These are phyloP conservation scores for Diplodia scrobiculata DNA, from an alignment of 2,329 filamentous ascomycete species.

Conservation along the genomic window DNA sequence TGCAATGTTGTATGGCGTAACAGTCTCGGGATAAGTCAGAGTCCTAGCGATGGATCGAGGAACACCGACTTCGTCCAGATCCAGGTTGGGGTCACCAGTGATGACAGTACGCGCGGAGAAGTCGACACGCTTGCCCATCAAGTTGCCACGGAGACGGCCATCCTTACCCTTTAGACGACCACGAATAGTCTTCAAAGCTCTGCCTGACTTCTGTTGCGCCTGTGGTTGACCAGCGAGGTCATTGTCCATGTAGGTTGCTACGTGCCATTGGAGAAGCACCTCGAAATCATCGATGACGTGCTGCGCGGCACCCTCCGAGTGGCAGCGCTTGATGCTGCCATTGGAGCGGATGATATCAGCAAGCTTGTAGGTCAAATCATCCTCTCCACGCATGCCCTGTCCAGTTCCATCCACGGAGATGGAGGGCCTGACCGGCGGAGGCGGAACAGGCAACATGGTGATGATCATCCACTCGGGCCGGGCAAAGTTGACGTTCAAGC, in stretches of 20 bases:
- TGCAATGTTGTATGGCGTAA: slow-evolving; percentile 96
- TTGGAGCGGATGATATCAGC: slow-evolving; percentile 98
- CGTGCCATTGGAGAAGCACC: slow-evolving; percentile 90
- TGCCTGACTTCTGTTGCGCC: slow-evolving; percentile 93
- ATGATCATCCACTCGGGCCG: slow-evolving; percentile 98
- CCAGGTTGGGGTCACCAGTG: slow-evolving; percentile 95
- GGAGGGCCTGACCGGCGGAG: slow-evolving; percentile 91
- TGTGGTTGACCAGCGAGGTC: slow-evolving; percentile 95
- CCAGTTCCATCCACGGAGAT: slow-evolving; percentile 96
- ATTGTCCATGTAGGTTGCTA: slow-evolving; percentile 99
- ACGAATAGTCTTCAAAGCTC: slow-evolving; percentile 94
- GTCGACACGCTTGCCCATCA: slow-evolving; percentile 99
- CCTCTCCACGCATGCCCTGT: slow-evolving; percentile 89
- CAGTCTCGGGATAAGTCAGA: slow-evolving; percentile 93
- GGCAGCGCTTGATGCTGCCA: slow-evolving; percentile 86
- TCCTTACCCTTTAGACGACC: slow-evolving; percentile 99
- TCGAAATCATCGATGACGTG: slow-evolving; percentile 93
- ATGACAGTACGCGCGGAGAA: slow-evolving; percentile 99
- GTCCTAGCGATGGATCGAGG: slow-evolving; percentile 90
- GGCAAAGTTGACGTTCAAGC: slow-evolving; percentile 90
- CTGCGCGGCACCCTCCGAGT: slow-evolving; percentile 85
- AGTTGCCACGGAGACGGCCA: slow-evolving; percentile 92
- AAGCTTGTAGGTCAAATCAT: slow-evolving; percentile 98
- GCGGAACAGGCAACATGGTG: slow-evolving; percentile 90
- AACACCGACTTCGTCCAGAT: slow-evolving; percentile 94